These are phyloP conservation scores for Sanghuangporus baumii DNA, from an alignment of 1,284 basidiomycete genomes.

Conservation along the genomic window DNA sequence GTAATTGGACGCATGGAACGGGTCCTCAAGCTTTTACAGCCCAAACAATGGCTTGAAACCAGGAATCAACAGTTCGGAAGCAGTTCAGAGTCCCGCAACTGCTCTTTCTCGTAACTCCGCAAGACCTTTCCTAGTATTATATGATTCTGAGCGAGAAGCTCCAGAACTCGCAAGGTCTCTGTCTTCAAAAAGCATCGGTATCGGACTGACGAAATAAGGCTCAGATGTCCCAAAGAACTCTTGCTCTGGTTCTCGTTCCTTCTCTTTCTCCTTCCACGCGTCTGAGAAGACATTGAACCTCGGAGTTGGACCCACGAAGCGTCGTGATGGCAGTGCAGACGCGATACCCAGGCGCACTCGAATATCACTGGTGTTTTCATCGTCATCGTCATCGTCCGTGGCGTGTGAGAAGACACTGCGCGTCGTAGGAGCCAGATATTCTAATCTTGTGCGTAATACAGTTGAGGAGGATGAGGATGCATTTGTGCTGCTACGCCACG, in stretches of 20 bases:
- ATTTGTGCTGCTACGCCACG: constrained; percentile 7
- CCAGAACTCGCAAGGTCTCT: constrained; percentile 31
- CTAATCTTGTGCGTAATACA: constrained; percentile 15
- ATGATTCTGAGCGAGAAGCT: constrained; percentile 15
- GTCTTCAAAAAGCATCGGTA: constrained; percentile 45
- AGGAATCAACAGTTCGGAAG: too few species aligned
- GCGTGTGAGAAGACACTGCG: constrained; percentile 5
- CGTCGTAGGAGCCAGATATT: constrained; percentile 11
- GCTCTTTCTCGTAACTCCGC: constrained; percentile 29
- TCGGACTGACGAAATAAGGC: constrained; percentile 33
- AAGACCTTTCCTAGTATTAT: constrained; percentile 17
- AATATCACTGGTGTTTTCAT: not conserved
- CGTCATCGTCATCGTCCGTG: constrained; percentile 2
- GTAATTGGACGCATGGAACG: too few species aligned
- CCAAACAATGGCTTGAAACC: too few species aligned
- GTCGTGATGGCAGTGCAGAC: not conserved
- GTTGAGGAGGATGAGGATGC: constrained; percentile 10
- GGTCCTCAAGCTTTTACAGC: too few species aligned
- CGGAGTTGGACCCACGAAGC: not conserved
- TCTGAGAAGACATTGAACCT: not conserved
- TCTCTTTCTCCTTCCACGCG: not conserved
- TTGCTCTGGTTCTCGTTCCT: constrained; percentile 10
- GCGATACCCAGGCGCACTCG: constrained; percentile 4
- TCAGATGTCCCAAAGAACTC: constrained; percentile 19
- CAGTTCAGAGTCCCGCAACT: constrained; percentile 31